A percentile compares a stretch with the other conserved stretches of the same genome.
phyloP scores from a whole-genome alignment of 164 flowering plant genomes.

The Santalum album region DNA sequence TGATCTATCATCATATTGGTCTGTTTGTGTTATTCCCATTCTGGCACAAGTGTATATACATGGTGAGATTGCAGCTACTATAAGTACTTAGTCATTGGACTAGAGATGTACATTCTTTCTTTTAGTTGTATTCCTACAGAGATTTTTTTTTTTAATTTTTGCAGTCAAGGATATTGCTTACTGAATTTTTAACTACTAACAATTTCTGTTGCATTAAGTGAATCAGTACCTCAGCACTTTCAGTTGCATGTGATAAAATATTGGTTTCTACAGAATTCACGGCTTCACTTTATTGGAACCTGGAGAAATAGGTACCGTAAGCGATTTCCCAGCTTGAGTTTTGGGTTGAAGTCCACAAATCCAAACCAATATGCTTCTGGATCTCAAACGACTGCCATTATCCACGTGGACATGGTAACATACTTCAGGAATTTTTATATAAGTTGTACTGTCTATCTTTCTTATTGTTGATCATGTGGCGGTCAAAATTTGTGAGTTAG shows the following conservation, averaged over 20 bases:
- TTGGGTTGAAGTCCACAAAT: slow-evolving; percentile 19
- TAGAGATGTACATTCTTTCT: too few relatives aligned
- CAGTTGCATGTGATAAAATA: not conserved
- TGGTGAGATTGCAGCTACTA: too few relatives aligned
- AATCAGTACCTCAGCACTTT: not conserved
- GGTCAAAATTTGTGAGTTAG: not conserved
- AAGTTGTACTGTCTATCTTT: not conserved
- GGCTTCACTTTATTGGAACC: slow-evolving; percentile 96
- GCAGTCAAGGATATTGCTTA: too few relatives aligned
- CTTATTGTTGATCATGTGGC: not conserved
- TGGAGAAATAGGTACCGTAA: slow-evolving; percentile 94
- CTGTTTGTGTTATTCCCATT: too few relatives aligned
- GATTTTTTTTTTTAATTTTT: too few relatives aligned
- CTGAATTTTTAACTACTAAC: too few relatives aligned
- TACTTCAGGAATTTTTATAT: not conserved
- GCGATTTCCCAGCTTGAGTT: slow-evolving; percentile 42
- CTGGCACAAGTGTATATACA: too few relatives aligned
- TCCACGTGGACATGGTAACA: slow-evolving; percentile 91
- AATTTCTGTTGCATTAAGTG: not conserved
- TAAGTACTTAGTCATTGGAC: too few relatives aligned
- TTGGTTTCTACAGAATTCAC: slow-evolving; percentile 54
- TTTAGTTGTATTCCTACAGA: too few relatives aligned
- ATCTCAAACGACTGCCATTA: slow-evolving; percentile 26
- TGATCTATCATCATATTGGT: too few relatives aligned
- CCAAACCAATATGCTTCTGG: slow-evolving; percentile 15